Percentiles rank a stretch among this genome's conserved stretches.
These are phyloP conservation scores for Chrysanthemum seticuspe DNA, from an alignment of 129 eudicot species.

Conservation along the genomic window DNA sequence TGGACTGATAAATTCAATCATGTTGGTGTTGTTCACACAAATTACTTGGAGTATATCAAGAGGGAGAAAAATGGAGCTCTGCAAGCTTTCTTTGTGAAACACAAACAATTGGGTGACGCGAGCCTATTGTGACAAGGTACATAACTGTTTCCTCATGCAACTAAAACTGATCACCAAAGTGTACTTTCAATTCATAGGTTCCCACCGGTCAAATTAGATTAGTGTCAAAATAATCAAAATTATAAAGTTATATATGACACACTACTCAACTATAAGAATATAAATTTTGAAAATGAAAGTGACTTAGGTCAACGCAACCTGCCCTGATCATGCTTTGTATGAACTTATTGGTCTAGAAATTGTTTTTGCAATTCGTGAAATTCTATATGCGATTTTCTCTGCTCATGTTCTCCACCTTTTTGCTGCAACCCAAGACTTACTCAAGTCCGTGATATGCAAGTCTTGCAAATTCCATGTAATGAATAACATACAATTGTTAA, in stretches of 20 bases:
- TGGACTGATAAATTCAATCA: slow-evolving; percentile 99
- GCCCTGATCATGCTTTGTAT: no score
- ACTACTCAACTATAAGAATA: no score
- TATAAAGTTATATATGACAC: no score
- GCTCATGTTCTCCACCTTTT: slow-evolving; percentile 88
- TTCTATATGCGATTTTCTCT: neutral
- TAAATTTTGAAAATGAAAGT: no score
- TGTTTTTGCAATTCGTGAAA: neutral
- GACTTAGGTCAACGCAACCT: no score
- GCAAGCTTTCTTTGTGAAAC: slow-evolving; percentile 90
- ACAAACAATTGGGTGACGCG: slow-evolving; percentile 74
- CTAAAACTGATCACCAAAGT: no score
- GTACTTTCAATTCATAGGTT: no score
- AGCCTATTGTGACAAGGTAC: slow-evolving; percentile 89
- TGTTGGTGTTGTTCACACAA: slow-evolving; percentile 95
- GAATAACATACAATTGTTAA: no score
- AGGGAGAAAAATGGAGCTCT: slow-evolving; percentile 91
- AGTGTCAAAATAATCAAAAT: no score
- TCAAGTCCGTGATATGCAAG: slow-evolving; percentile 77
- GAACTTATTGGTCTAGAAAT: neutral
- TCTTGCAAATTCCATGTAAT: no score
- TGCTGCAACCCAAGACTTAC: slow-evolving; percentile 96
- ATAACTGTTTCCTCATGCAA: neutral
- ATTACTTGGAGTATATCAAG: slow-evolving; percentile 91
- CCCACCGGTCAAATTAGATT: no score